These are phyloP conservation scores for Pythium periplocum DNA, from an alignment of 352 stramenopile genomes.

Conservation along the genomic window DNA sequence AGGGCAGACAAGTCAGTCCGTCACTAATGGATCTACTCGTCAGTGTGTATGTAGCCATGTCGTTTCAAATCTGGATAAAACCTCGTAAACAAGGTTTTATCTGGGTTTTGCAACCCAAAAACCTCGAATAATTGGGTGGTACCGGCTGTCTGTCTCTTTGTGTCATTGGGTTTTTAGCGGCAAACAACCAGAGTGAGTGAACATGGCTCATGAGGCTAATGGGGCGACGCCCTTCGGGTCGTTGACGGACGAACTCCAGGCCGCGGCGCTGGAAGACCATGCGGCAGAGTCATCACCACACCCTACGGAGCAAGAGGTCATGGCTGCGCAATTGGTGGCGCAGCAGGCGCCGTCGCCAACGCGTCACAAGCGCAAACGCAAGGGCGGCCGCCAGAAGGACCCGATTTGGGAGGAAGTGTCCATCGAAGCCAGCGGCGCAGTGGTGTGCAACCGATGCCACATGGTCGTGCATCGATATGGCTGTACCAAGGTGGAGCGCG, in stretches of 20 bases:
- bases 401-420: conserved; percentile 54
- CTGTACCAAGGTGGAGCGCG: conserved; percentile 62
- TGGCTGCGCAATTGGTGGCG: too few relatives aligned
- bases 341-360: conserved; percentile 8
- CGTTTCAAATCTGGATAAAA: too few relatives aligned
- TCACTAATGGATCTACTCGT: too few relatives aligned
- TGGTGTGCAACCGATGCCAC: conserved; percentile 68
- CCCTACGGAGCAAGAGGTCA: too few relatives aligned
- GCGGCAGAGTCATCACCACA: conserved; percentile 10
- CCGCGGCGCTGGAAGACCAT: conserved; percentile 14
- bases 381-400: conserved; percentile 45
- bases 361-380: conserved; percentile 25
- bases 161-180: background rate
- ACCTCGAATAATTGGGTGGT: too few relatives aligned
- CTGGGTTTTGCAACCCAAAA: too few relatives aligned
- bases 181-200: background rate
- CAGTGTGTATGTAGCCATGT: too few relatives aligned
- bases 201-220: conserved; percentile 11
- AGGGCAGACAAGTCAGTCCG: too few relatives aligned
- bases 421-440: conserved; percentile 45
- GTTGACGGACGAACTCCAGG: conserved; percentile 20
- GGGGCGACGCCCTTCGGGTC: conserved; percentile 9
- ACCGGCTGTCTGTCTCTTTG: background rate
- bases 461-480: conserved; percentile 63
- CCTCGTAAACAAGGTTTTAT: too few relatives aligned